These are phyloP conservation scores for Sphaerulina musiva DNA, from an alignment of 2,329 filamentous ascomycete genomes.

Conservation along the genomic window DNA sequence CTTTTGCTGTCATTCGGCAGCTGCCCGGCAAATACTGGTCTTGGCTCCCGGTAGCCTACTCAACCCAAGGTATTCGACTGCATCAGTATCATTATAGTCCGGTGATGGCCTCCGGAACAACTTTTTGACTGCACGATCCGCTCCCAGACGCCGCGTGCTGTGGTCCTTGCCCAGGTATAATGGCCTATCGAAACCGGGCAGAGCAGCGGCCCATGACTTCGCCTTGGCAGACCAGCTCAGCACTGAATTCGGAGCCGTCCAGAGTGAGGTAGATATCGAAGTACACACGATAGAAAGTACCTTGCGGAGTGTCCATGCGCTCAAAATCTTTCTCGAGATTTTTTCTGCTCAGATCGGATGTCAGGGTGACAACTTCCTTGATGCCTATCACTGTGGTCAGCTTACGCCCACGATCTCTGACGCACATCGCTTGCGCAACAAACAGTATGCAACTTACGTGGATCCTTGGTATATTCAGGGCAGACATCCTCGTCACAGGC, in stretches of 20 bases:
- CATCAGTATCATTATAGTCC: constrained; percentile 1
- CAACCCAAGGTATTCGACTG: background rate
- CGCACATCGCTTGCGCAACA: background rate
- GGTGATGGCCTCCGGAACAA: constrained; percentile 1
- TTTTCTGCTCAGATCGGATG: constrained; percentile 92
- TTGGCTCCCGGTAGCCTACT: background rate
- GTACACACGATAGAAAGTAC: constrained; percentile 79
- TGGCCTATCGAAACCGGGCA: constrained; percentile 64
- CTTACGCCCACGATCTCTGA: background rate
- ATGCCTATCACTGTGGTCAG: constrained; percentile 59
- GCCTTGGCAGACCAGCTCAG: constrained; percentile 96
- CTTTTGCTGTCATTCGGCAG: background rate
- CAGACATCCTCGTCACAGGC: constrained; percentile 97
- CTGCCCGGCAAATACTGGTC: background rate
- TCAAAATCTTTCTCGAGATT: constrained; percentile 99
- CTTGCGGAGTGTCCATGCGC: constrained; percentile 97
- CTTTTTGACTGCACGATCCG: constrained; percentile 7
- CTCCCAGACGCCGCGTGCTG: constrained; percentile 13
- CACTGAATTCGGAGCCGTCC: constrained; percentile 95
- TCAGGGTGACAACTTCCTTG: constrained; percentile 97
- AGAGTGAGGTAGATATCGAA: constrained; percentile 77
- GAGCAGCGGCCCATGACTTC: constrained; percentile 98
- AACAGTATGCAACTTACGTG: constrained; percentile 61
- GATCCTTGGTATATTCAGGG: constrained; percentile 98
- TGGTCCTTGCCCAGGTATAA: background rate